Percentiles rank a stretch among this genome's conserved stretches.
Conservation (phyloP, 148 eudicot genomes). For the Dysphania ambrosioides region DNA sequence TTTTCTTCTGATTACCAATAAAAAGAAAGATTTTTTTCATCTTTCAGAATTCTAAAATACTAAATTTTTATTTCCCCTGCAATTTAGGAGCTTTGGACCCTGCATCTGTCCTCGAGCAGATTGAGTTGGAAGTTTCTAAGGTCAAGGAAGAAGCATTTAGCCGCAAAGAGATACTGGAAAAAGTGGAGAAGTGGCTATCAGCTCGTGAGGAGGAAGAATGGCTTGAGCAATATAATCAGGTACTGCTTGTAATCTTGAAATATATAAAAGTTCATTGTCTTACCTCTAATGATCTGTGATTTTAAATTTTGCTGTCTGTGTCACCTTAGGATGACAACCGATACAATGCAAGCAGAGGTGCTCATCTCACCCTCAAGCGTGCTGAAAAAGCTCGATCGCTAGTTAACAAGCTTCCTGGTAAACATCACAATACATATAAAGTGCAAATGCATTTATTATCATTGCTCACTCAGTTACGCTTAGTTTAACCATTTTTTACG, state of each 20-base stretch:
- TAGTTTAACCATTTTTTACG: too few species aligned
- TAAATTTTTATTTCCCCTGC: background rate
- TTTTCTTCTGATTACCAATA: too few species aligned
- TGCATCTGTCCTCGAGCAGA: constrained; percentile 61
- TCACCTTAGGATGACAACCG: constrained; percentile 60
- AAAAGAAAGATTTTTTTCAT: too few species aligned
- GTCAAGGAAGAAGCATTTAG: constrained; percentile 91
- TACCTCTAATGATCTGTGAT: background rate
- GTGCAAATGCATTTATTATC: background rate
- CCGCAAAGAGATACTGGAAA: constrained; percentile 89
- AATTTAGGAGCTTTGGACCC: constrained; percentile 71
- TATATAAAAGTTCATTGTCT: background rate
- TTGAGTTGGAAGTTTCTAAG: constrained; percentile 63
- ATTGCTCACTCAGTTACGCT: background rate
- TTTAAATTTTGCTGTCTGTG: background rate
- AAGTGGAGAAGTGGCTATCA: constrained; percentile 81
- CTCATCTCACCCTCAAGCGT: constrained; percentile 84
- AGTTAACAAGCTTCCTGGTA: constrained; percentile 89
- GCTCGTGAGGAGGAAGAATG: constrained; percentile 92
- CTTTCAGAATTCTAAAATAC: constrained; percentile 11
- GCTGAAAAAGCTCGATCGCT: constrained; percentile 86
- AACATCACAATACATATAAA: background rate
- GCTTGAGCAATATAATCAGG: constrained; percentile 95
- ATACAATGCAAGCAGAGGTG: constrained; percentile 90
- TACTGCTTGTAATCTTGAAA: constrained; percentile 20